Base-by-base conservation (phyloP, 148 eudicot genomes). In the Dysphania ambrosioides region DNA sequence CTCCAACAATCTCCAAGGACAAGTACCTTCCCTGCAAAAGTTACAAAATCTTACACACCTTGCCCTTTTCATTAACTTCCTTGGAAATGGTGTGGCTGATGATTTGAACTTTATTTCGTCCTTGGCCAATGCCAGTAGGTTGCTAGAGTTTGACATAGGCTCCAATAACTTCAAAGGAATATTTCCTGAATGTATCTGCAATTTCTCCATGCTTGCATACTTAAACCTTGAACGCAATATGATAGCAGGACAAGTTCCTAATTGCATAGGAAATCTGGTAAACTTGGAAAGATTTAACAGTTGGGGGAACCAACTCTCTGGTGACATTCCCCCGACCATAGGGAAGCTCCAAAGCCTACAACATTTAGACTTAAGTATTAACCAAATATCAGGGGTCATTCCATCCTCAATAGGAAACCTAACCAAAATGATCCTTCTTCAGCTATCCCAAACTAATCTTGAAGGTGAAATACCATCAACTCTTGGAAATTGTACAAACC, bases 331-430 rank as follows among this genome's bases (percentile, higher is more conserved):
- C 6, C 21, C 21, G 32, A 74, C 56, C 5, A 72, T 84, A n/a
- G 82, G 84, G 13, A 8, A 64, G 32, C 76, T 78, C 19, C 23
- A 72, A 40, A 63, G 23, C 15, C 15, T 78, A 19, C 7, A 29
- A 2, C 3, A 0, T 3, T 30, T 36, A 35, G 6, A 7, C 7
- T 72, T 78, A 44, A 21, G 35, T 2, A 47, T 2, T 0, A 84
- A 84, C 55, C 31, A 56, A 7, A 24, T 84, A 31, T 72, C 78
- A 13, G 87, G 87, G 19, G 12, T 4, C 23, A 81, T 85, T 68
- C 84, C 84, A 0, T 55, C 59, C 6, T 76, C 84, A 21, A 31
- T 83, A 1, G 86, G 82, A 74, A 83, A 81, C 44, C 51, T 85
- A 31, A 72, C 77, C 55, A 38, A 44, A 9, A 31, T 85, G 32